Base-by-base conservation (phyloP, 192 early-diverging fungal genomes). In the Ramicandelaber brevisporus region DNA sequence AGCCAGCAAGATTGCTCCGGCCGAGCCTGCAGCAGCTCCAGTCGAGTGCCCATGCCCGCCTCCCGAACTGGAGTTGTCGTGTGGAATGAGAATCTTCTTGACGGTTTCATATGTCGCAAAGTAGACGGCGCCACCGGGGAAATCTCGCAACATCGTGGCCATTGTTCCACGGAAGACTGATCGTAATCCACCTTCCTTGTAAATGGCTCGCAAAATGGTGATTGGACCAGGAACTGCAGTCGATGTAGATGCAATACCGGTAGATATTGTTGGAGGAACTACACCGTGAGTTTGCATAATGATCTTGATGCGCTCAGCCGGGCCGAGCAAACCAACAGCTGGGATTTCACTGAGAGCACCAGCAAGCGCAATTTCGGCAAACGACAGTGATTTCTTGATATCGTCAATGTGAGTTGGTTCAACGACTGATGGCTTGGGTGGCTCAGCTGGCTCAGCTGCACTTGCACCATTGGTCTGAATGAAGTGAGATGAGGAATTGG, bases 231-330 rank as follows among this genome's bases (percentile, higher is more conserved):
- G 31, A 21, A 14, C 13, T 9, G 5, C 21, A 2, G 21, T 8
- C 1, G 3, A 8, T 11, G 20, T 9, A 8, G 15, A 13, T 6
- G 31, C 10, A n/a, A 20, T 2, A 16, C 13, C 29, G 2, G 29
- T 30, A 11, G 27, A 15, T 10, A 20, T 21, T 12, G 23, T 5
- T 6, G 38, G 19, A 1, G 38, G n/a, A n/a, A n/a, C n/a, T n/a
- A n/a, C 17, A 16, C 30, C 30, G 14, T 17, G 31, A 1, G 27
- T 30, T 15, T 41, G 38, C 3, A 34, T 24, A 4, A 41, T 6
- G 1, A 41, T 20, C 12, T 41, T 41, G 31, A 41, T 33, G 6
- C 38, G 38, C 18, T 41, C 38, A 1, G 21, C 30, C 1, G 38
- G 38, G 23, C 30, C 38, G 20, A 41, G 32, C 7, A 41, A 22